Percentiles rank a stretch among this genome's conserved stretches.
Conservation (phyloP, 768 basidiomycete genomes). For the Podaxis mareebaensis region DNA sequence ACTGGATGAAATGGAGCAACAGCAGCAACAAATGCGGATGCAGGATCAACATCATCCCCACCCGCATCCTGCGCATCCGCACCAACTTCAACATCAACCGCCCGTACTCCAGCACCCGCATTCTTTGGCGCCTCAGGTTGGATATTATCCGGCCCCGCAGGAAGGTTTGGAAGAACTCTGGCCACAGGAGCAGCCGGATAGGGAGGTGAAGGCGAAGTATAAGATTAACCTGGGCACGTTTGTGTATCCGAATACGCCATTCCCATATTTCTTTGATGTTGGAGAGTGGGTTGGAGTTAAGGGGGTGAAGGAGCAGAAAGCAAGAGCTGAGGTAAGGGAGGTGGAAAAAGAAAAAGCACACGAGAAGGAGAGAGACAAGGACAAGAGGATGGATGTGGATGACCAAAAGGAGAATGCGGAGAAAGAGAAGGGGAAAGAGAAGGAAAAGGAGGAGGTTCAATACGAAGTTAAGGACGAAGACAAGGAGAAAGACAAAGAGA, state of each 20-base stretch:
- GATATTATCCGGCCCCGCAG: slow-evolving; percentile 10
- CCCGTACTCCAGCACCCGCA: slow-evolving; percentile 14
- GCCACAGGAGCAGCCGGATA: slow-evolving; percentile 15
- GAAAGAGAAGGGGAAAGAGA: slow-evolving; percentile 2
- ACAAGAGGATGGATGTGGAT: slow-evolving; percentile 11
- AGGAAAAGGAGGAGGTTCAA: slow-evolving; percentile 12
- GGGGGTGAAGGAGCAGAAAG: slow-evolving; percentile 18
- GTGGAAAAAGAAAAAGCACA: slow-evolving; percentile 19
- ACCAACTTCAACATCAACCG: slow-evolving; percentile 12
- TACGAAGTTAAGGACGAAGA: slow-evolving; percentile 16
- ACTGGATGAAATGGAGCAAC: slow-evolving; percentile 13
- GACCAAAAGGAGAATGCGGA: background rate
- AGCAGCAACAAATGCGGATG: slow-evolving; percentile 16
- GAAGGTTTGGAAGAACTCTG: slow-evolving; percentile 13
- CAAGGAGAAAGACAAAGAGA: slow-evolving; percentile 20
- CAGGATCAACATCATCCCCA: slow-evolving; percentile 15
- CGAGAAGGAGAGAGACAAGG: slow-evolving; percentile 21
- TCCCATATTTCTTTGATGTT: slow-evolving; percentile 54
- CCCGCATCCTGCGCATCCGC: slow-evolving; percentile 14
- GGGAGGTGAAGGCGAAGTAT: slow-evolving; percentile 27
- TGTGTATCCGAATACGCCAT: slow-evolving; percentile 57
- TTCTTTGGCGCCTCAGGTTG: slow-evolving; percentile 2
- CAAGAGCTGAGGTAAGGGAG: slow-evolving; percentile 22
- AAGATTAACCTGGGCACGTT: slow-evolving; percentile 54
- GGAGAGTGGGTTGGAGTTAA: slow-evolving; percentile 22